Base-by-base conservation (phyloP, 176 grass and related monocot species). In the Eleusine indica region DNA sequence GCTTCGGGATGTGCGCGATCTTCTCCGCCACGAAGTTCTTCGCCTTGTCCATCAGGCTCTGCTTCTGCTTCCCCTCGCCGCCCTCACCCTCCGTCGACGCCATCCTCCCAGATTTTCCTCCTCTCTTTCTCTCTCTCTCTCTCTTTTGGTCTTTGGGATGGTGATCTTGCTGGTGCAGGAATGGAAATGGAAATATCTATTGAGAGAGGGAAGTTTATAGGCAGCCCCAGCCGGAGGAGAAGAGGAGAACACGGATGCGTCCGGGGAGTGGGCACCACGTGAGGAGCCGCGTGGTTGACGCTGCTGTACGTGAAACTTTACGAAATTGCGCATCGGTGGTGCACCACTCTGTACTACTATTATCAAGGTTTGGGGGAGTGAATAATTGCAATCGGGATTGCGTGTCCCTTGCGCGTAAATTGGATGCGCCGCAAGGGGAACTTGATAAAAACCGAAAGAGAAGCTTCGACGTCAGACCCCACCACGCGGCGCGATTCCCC, bases 11-110 rank as follows among this genome's bases (percentile, higher is more conserved):
- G 71, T 89, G 77, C 64, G 92, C 95, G 74, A 97, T 80, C 86
- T 97, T 97, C 32, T 97, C 92, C 28, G 84, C 90, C 16, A 97
- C 88, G 88, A 97, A 97, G 60, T n/a, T 89, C 88, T 97, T 94
- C 25, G 90, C 95, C 90, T 94, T 94, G 95, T 97, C 90, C 49
- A 97, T 40, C 57, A 97, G 43, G 19, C 89, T 68, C 79, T 28
- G 79, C 78, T 81, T 52, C 78, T 15, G 19, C 64, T 68, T 53
- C 11, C 5, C 25, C 18, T 22, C 47, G 7, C 3, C 58, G 3
- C 19, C 52, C 38, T 4, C 73, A 42, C 32, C 42, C 44, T 11
- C 25, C 2, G 32, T 35, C 37, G 13, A 32, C 29, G 13, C 28
- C 78, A 78, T 75, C 28, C 32, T 35, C 32, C 0, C 25, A 2